A percentile compares a stretch with the other conserved stretches of the same genome.
Evolutionary conservation across 2,329 filamentous ascomycete genomes (phyloP).

Genomic region (Daldinia sp.): DNA sequence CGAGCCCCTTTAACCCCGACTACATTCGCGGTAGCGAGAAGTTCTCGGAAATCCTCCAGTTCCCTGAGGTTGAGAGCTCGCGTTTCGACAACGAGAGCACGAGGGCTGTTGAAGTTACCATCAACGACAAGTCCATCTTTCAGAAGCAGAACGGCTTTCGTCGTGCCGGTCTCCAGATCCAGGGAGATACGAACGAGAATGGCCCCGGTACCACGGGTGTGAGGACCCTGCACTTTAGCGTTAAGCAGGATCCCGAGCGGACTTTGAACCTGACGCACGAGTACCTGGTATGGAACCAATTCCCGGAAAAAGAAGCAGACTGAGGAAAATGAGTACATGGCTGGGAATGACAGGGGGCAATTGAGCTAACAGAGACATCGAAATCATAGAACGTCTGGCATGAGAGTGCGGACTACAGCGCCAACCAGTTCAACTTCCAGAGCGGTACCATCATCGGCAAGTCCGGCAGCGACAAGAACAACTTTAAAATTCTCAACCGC

Average conservation of each 20-base stretch:
- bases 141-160: slow-evolving; percentile 60
- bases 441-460: slow-evolving; percentile 53
- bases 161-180: slow-evolving; percentile 59
- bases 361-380: slow-evolving; percentile 10
- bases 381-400: slow-evolving; percentile 52
- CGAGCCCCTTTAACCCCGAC: slow-evolving; percentile 51
- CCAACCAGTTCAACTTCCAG: slow-evolving; percentile 54
- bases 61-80: slow-evolving; percentile 48
- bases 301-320: not conserved
- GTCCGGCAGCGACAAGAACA: slow-evolving; percentile 53
- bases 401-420: slow-evolving; percentile 48
- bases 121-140: slow-evolving; percentile 60
- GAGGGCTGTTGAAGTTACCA: slow-evolving; percentile 59
- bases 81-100: slow-evolving; percentile 57
- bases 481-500: slow-evolving; percentile 58
- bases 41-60: slow-evolving; percentile 48
- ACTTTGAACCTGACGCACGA: slow-evolving; percentile 52
- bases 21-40: slow-evolving; percentile 48
- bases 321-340: not conserved
- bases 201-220: slow-evolving; percentile 53
- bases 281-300: slow-evolving; percentile 46
- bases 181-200: slow-evolving; percentile 56
- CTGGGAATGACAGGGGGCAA: not conserved
- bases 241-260: slow-evolving; percentile 49
- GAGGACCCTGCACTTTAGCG: slow-evolving; percentile 50